These are phyloP conservation scores for Amanita exitialis DNA, from an alignment of 768 basidiomycete genomes.

Conservation along the genomic window DNA sequence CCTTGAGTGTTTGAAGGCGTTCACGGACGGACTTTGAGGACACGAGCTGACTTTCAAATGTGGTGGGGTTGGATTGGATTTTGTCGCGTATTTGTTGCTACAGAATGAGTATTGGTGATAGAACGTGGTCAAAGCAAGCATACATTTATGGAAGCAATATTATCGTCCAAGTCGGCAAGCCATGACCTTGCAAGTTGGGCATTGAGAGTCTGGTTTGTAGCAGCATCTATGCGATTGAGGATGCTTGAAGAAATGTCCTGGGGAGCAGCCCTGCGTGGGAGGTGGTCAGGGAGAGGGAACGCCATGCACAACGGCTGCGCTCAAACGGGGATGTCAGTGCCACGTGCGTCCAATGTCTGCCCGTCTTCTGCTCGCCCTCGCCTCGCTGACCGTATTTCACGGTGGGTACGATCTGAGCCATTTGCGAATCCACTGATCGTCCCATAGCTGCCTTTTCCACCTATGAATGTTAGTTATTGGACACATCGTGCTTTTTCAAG, in stretches of 20 bases:
- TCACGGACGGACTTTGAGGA: conserved; percentile 57
- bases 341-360: conserved; percentile 29
- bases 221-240: conserved; percentile 58
- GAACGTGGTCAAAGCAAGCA: conserved; percentile 7
- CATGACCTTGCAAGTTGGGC: conserved; percentile 57
- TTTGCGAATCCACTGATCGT: conserved; percentile 5
- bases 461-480: conserved; percentile 57
- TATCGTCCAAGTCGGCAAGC: conserved; percentile 62
- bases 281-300: conserved; percentile 62
- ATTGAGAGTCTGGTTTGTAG: conserved; percentile 45
- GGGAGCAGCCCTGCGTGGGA: conserved; percentile 50
- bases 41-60: conserved; percentile 54
- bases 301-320: conserved; percentile 38
- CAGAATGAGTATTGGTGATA: conserved; percentile 11
- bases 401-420: conserved; percentile 24
- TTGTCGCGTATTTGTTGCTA: conserved; percentile 67
- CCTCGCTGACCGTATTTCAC: conserved; percentile 41
- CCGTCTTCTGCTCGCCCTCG: conserved; percentile 33
- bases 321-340: not conserved
- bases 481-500: not conserved
- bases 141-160: conserved; percentile 67
- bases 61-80: conserved; percentile 51
- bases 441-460: conserved; percentile 73
- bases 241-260: conserved; percentile 66
- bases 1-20: conserved; percentile 38